Base-by-base conservation (phyloP, 2,329 filamentous ascomycete genomes). In the Mollisiaceae sp. region DNA sequence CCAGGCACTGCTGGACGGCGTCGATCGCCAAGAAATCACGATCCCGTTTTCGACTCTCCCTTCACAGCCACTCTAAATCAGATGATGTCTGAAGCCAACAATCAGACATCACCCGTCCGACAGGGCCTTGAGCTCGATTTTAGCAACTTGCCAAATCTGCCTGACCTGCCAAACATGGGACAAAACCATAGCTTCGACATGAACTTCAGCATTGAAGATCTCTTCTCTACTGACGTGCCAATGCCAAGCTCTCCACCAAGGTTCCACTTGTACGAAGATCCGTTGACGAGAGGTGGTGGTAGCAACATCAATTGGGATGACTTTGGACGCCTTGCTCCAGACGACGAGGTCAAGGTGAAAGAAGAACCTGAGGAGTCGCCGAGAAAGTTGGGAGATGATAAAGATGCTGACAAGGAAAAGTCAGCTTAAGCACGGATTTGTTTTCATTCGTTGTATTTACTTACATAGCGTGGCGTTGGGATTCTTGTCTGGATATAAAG, bases 221-320 rank as follows among this genome's bases (percentile, higher is more conserved):
- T 81, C 64, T 79, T 82, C 62, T 77, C 77, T 22, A 80, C 79
- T 0, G 79, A 81, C 71, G 74, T 76, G 45, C 77, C 77, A 5
- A 82, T 82, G 79, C 80, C 80, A 41, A 81, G 78, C 66, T 81
- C 78, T 27, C 80, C 81, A 24, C 80, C 81, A 35, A 71, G 73
- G 59, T 79, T 80, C 62, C 70, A 71, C 47, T 60, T 73, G 8
- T 76, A 76, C 56, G 74, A 75, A 63, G 74, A 76, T 58, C 68
- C 72, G 1, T 60, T 69, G 35, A 58, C 65, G 12, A 70, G 43
- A 50, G 12, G 45, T 45, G 57, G 43, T 35, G 8, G 45, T 45
- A 54, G 27, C 2, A 65, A 70, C 39, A 70, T 75, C 11, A 62
- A 73, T 59, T 74, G 72, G 72, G 69, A 69, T 38, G 70, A 75